Evolutionary conservation across 257 asterid genomes (phyloP).

Genomic region (Penstemon barbatus): DNA sequence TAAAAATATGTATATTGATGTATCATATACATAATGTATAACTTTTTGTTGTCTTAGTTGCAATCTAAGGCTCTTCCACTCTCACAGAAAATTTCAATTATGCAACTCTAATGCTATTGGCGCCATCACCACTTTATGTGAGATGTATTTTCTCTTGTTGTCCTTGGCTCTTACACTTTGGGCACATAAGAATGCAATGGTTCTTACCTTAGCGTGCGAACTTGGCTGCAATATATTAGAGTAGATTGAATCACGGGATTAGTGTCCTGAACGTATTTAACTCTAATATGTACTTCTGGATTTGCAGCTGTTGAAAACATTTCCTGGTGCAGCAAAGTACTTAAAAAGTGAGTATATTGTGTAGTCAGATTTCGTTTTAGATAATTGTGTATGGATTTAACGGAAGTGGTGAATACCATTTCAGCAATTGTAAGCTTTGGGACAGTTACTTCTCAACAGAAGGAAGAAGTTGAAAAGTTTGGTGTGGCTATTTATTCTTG

Average conservation of each 20-base stretch:
- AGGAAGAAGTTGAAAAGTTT: constrained; percentile 40
- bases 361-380: constrained; percentile 25
- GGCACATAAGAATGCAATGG: neutral
- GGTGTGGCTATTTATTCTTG: constrained; percentile 62
- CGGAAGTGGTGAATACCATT: constrained; percentile 19
- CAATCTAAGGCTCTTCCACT: no score
- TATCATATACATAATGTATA: neutral
- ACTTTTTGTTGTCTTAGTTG: neutral
- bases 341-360: constrained; percentile 71
- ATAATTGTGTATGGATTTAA: constrained; percentile 17
- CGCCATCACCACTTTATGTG: neutral
- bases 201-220: constrained; percentile 2
- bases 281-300: constrained; percentile 31
- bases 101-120: neutral
- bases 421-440: constrained; percentile 94
- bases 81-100: neutral
- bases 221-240: neutral
- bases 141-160: neutral
- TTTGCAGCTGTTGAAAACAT: constrained; percentile 78
- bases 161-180: neutral
- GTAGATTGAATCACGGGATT: constrained; percentile 17
- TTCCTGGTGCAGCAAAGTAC: constrained; percentile 60
- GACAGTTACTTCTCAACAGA: constrained; percentile 62
- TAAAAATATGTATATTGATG: neutral
- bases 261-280: constrained; percentile 21